Evolutionary conservation across 2,329 filamentous ascomycete species (phyloP), one percentile per base, ranked within the genome.

Genomic region (Graphiopsis chlorocephala): DNA sequence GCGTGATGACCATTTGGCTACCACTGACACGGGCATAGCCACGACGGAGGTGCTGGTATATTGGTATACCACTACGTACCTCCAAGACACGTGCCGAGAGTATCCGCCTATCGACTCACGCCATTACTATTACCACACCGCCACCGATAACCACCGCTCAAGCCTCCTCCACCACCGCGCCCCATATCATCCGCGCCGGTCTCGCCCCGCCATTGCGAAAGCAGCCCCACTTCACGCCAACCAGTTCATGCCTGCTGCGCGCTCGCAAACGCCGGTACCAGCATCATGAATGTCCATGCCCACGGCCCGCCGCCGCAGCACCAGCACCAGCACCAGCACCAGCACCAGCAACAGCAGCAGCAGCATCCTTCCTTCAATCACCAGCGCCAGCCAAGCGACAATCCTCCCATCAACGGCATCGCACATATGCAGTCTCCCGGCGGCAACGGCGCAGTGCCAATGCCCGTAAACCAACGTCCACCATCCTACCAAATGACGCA

Each of bases 401-500:
- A 45, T 17, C 25, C 33, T 50, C 48, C 25, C 29, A 23, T n/a
- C 38, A 55, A 62, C 60, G 60, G 48, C 31, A 53, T 25, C 48
- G 48, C 60, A 25, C 52, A 53, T 50, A 62, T 62, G 60, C 60
- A 62, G 60, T 62, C 60, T 28, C 48, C 60, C 31, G 48, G 25
- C 31, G 61, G 68, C 35, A 71, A 73, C 65, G 72, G 69, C 59
- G 67, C 72, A 25, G 59, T 73, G 65, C 70, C 73, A 50, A 72
- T 74, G 69, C 71, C 71, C 31, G 70, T 72, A 14, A 66, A 65
- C 29, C 69, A 68, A 48, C 64, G 68, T 29, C 68, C 67, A 48
- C 67, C 61, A 64, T 63, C 63, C 56, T 59, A 68, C 65, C 56
- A 68, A n/a, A 66, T 57, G 61, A 63, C 33, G 45, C 38, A 55